Base-by-base conservation (phyloP, 306 rosid species). In the Astragalus membranaceus region DNA sequence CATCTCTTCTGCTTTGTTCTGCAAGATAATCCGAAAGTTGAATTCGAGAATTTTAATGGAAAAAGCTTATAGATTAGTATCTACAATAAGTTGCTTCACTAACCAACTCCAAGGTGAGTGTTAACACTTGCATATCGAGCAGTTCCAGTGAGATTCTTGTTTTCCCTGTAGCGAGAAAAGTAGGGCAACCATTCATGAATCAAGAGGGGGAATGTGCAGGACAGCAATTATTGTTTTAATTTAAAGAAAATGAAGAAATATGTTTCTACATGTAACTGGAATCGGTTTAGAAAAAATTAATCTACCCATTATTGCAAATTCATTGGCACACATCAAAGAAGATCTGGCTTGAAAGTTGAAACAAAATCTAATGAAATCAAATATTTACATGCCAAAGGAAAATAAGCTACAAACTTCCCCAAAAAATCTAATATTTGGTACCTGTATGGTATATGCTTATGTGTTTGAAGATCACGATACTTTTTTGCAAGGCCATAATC, bases 1-100 rank as follows among this genome's bases (percentile, higher is more conserved):
- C 99, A 86, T 94, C 99, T 81, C 99, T 90, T 83, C 99, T 88
- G 86, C 99, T 94, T 86, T 94, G 99, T 85, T 94, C 99, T 94
- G 83, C 85, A 80, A 37, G 37, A 14, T 81, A 69, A 64, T 48
- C 62, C 66, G 39, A 56, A 55, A 52, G 46, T 54, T 56, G 12
- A 44, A 43, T 36, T 5, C 14, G n/a, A 52, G 36, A 54, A 50
- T 23, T 16, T 46, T 5, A 41, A 74, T 13, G 62, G 64, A 35
- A 41, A 33, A 66, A 4, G 15, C 64, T 66, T 78, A 67, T 44
- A 39, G 11, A 32, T 42, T 56, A 74, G 42, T 32, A 65, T 57
- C 72, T 43, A 29, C 56, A 75, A 56, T 46, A 64, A 63, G 33
- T 47, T 41, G 66, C 73, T 72, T 36, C 57, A 74, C 90, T 87